Conservation (phyloP, 192 early-diverging fungal genomes). For the Rhizoclosmatium globosum region DNA sequence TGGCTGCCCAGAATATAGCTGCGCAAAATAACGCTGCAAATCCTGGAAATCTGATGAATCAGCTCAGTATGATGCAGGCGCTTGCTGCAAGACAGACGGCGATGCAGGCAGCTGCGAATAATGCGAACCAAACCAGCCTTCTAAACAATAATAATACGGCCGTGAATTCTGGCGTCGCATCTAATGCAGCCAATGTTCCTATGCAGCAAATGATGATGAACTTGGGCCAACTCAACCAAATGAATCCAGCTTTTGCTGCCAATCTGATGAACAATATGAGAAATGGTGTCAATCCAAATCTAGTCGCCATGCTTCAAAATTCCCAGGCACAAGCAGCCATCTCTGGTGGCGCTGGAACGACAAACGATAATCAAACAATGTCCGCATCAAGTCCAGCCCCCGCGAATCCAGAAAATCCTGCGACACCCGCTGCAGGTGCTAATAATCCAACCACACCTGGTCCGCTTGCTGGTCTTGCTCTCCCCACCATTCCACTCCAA, state of each 20-base stretch:
- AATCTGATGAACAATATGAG: background rate
- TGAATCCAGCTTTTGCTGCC: constrained; percentile 13
- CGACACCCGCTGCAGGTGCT: background rate
- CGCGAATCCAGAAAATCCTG: background rate
- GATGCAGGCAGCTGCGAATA: background rate
- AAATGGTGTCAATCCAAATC: background rate
- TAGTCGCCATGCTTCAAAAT: background rate
- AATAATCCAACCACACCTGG: background rate
- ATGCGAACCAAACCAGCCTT: background rate
- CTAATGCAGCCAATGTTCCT: background rate
- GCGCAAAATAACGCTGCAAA: background rate
- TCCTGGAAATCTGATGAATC: background rate
- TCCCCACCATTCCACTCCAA: background rate
- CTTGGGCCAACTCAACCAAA: background rate
- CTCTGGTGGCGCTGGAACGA: background rate
- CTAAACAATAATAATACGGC: background rate
- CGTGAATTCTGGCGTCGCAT: background rate
- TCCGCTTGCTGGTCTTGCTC: background rate
- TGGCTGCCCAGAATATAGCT: background rate
- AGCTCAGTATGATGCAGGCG: background rate
- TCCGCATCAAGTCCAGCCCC: constrained; percentile 14
- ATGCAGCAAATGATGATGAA: background rate
- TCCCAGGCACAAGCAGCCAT: background rate
- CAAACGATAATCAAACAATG: background rate
- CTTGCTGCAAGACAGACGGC: background rate